Evolutionary conservation across 805 yeast species (phyloP).

Genomic region (Kodamaea kakaduensis): DNA sequence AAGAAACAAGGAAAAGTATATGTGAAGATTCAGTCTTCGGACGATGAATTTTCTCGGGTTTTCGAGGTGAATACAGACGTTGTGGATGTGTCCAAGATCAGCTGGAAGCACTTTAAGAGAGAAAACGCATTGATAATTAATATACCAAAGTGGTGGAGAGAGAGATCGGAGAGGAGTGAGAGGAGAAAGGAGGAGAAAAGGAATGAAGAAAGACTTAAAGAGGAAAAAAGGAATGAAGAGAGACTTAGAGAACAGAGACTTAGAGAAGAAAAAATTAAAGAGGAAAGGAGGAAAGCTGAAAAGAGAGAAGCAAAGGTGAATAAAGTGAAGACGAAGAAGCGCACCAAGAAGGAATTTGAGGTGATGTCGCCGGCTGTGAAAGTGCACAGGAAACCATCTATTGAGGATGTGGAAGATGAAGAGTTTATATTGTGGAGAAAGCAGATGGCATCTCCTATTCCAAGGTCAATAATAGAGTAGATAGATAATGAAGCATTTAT

Average conservation of each 20-base stretch:
- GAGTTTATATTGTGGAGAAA: constrained; percentile 23
- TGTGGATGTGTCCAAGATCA: constrained; percentile 14
- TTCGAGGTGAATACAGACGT: constrained; percentile 15
- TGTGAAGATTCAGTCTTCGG: constrained; percentile 16
- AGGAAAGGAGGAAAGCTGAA: constrained; percentile 4
- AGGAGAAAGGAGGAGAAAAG: constrained; percentile 2
- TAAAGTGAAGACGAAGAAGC: neutral
- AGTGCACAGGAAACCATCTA: constrained; percentile 12
- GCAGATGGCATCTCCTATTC: constrained; percentile 10
- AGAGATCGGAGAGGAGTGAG: constrained; percentile 1
- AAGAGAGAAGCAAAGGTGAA: neutral
- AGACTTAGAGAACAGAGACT: neutral
- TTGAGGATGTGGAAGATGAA: constrained; percentile 32
- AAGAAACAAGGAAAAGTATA: constrained; percentile 13
- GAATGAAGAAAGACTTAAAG: neutral
- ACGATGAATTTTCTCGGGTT: constrained; percentile 17
- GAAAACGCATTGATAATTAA: constrained; percentile 18
- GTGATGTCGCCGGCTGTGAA: constrained; percentile 3
- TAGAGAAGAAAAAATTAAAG: constrained; percentile 1
- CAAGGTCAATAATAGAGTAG: constrained; percentile 9
- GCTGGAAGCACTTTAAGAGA: constrained; percentile 15
- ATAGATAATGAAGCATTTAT: too few relatives aligned
- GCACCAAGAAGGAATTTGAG: constrained; percentile 1
- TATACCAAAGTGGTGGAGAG: constrained; percentile 15
- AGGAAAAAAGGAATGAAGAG: neutral